A percentile compares a stretch with the other conserved stretches of the same genome.
Evolutionary conservation across 345 rosid species (phyloP).

Genomic region (Murraya koenigii): DNA sequence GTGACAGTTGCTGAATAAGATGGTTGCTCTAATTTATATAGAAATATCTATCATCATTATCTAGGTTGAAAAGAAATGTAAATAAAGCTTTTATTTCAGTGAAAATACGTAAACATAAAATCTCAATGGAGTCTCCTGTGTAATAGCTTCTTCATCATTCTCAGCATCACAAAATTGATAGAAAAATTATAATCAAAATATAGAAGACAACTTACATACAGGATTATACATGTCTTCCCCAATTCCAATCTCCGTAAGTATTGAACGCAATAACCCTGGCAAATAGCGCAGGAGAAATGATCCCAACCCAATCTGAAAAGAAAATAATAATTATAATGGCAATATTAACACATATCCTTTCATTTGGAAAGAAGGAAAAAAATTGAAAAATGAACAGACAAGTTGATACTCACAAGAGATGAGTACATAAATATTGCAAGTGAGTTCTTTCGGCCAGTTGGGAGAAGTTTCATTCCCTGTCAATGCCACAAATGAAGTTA

Average conservation of each 20-base stretch:
- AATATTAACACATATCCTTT: background rate
- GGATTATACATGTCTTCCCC: conserved; percentile 95
- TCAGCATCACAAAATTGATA: background rate
- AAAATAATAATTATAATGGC: background rate
- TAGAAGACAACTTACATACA: conserved; percentile 73
- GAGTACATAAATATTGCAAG: conserved; percentile 83
- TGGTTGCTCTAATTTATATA: too few relatives aligned
- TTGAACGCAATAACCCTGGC: conserved; percentile 55
- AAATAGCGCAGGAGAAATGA: conserved; percentile 76
- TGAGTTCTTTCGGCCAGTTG: conserved; percentile 80
- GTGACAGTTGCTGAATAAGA: background rate
- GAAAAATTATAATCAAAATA: conserved; percentile 6
- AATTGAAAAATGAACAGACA: background rate
- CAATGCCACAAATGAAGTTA: conserved; percentile 14
- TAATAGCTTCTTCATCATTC: background rate
- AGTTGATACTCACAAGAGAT: conserved; percentile 53
- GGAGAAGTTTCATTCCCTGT: conserved; percentile 94
- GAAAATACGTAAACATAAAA: background rate
- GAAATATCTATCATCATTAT: too few relatives aligned
- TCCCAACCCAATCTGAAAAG: conserved; percentile 79
- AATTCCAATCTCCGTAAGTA: conserved; percentile 78
- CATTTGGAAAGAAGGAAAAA: background rate
- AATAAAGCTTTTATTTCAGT: background rate
- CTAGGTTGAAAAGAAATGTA: background rate
- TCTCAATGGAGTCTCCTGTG: background rate